Evolutionary conservation across 2,329 filamentous ascomycete species (phyloP).

Genomic region (Colletotrichum lupini): DNA sequence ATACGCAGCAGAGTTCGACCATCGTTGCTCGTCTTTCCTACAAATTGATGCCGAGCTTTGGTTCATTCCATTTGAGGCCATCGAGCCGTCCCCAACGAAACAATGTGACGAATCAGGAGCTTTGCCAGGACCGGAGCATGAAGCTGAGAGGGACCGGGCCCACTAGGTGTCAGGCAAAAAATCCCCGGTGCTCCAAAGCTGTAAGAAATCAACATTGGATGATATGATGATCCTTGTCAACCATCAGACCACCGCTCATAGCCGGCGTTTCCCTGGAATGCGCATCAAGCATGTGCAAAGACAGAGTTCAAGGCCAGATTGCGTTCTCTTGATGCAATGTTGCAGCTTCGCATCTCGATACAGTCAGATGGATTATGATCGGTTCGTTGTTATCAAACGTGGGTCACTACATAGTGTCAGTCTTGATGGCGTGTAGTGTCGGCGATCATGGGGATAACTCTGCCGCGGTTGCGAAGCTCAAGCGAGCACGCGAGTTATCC

Average conservation of each 20-base stretch:
- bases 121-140: slow-evolving; percentile 10
- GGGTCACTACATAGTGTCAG: slow-evolving; percentile 4
- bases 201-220: slow-evolving; percentile 31
- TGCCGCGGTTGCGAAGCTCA: background rate
- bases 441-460: background rate
- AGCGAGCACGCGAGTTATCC: background rate
- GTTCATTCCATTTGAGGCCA: slow-evolving; percentile 26
- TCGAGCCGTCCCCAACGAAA: slow-evolving; percentile 21
- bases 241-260: slow-evolving; percentile 22
- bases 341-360: background rate
- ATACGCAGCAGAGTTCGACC: background rate
- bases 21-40: background rate
- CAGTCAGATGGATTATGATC: background rate
- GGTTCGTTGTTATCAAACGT: background rate
- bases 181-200: slow-evolving; percentile 30
- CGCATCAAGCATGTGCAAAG: background rate
- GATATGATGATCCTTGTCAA: slow-evolving; percentile 29
- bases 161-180: slow-evolving; percentile 28
- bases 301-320: background rate
- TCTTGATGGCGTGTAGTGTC: background rate
- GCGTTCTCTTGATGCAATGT: slow-evolving; percentile 1
- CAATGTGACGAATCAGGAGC: slow-evolving; percentile 19
- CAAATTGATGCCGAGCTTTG: slow-evolving; percentile 8
- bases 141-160: slow-evolving; percentile 17
- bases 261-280: background rate